These are phyloP conservation scores for Phytophthora gonapodyides DNA, from an alignment of 352 stramenopile species.

Conservation along the genomic window DNA sequence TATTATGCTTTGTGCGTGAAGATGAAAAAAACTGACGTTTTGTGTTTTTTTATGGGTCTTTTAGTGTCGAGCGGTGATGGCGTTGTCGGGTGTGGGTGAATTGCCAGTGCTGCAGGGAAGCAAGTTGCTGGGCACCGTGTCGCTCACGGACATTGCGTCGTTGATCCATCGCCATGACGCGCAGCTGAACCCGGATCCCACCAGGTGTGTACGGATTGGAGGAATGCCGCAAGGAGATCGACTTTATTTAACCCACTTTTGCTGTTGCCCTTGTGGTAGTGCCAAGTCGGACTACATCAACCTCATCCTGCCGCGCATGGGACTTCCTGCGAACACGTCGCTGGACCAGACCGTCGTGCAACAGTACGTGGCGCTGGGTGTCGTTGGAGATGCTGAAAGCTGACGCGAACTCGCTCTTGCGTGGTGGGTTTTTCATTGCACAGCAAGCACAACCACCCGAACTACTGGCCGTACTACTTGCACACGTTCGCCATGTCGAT, in stretches of 20 bases:
- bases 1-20: neutral
- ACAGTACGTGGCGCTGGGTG: constrained; percentile 29
- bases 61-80: constrained; percentile 83
- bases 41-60: neutral
- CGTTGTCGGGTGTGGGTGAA: constrained; percentile 67
- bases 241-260: neutral
- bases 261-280: constrained; percentile 38
- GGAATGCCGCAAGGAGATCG: neutral
- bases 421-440: neutral
- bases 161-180: constrained; percentile 70
- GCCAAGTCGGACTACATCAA: constrained; percentile 92
- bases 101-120: constrained; percentile 69
- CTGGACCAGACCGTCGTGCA: constrained; percentile 48
- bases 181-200: constrained; percentile 50
- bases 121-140: constrained; percentile 79
- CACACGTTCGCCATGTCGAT: constrained; percentile 80
- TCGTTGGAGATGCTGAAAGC: neutral
- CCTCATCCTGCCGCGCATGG: constrained; percentile 81
- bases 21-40: no score
- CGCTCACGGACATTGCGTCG: constrained; percentile 77
- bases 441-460: constrained; percentile 38
- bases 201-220: constrained; percentile 37
- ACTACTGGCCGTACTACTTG: constrained; percentile 66
- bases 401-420: constrained; percentile 16
- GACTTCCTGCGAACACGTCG: constrained; percentile 75